Percentiles rank a stretch among this genome's conserved stretches.
Conservation (phyloP, 2,329 filamentous ascomycete genomes). For the Akanthomyces uredinophilus region DNA sequence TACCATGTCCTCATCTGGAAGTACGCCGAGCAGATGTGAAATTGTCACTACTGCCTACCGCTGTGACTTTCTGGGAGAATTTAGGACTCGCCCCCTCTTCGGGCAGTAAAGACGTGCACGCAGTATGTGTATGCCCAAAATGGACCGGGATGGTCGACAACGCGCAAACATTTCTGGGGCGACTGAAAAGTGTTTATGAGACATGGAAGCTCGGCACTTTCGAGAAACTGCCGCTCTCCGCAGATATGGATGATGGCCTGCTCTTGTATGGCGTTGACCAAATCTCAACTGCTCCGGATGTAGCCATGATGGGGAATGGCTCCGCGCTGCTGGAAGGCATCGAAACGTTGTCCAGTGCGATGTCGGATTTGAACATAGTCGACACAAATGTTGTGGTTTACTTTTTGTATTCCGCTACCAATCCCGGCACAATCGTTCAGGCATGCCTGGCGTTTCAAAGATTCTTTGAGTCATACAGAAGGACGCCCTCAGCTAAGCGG, state of each 20-base stretch:
- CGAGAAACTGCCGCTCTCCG: slow-evolving; percentile 40
- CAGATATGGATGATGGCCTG: slow-evolving; percentile 39
- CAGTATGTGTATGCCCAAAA: slow-evolving; percentile 66
- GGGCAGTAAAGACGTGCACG: slow-evolving; percentile 65
- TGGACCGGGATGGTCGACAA: slow-evolving; percentile 58
- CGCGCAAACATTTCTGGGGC: slow-evolving; percentile 59
- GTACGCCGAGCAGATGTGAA: slow-evolving; percentile 64
- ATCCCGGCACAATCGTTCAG: slow-evolving; percentile 58
- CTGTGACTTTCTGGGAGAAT: slow-evolving; percentile 76
- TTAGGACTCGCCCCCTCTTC: slow-evolving; percentile 68
- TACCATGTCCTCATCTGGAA: slow-evolving; percentile 66
- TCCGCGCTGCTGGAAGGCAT: slow-evolving; percentile 45
- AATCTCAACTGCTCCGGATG: slow-evolving; percentile 36
- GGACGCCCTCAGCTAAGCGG: slow-evolving; percentile 37
- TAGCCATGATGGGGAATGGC: slow-evolving; percentile 36
- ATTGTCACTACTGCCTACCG: slow-evolving; percentile 69
- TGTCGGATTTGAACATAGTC: slow-evolving; percentile 37
- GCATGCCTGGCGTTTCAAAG: slow-evolving; percentile 70
- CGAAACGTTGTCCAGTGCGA: slow-evolving; percentile 41
- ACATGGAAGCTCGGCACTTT: slow-evolving; percentile 67
- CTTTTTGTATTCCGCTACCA: slow-evolving; percentile 64
- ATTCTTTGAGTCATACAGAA: slow-evolving; percentile 58
- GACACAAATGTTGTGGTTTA: slow-evolving; percentile 68
- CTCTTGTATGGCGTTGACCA: slow-evolving; percentile 46
- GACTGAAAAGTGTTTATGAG: slow-evolving; percentile 68